Evolutionary conservation across 768 basidiomycete genomes (phyloP).

Genomic region (Lentinula guzmanii): DNA sequence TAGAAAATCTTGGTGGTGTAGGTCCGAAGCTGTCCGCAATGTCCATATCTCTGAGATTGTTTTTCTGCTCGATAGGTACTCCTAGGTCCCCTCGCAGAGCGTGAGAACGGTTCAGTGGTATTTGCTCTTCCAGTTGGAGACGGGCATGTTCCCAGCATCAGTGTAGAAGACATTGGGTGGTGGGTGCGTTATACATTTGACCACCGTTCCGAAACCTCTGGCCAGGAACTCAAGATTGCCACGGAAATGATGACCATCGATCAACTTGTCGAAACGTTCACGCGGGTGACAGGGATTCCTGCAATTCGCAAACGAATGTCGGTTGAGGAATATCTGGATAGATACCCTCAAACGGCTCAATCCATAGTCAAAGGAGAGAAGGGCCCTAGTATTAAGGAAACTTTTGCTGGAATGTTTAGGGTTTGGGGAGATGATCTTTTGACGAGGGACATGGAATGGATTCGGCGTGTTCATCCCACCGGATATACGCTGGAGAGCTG

Average conservation of each 20-base stretch:
- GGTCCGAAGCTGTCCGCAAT: conserved; percentile 4
- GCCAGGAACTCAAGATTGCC: conserved; percentile 29
- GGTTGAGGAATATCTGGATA: conserved; percentile 27
- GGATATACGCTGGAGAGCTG: conserved; percentile 31
- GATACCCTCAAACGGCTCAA: conserved; percentile 20
- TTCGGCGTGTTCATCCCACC: conserved; percentile 30
- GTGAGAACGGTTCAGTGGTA: conserved; percentile 32
- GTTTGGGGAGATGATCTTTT: conserved; percentile 38
- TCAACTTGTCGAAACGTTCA: conserved; percentile 29
- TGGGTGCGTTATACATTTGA: conserved; percentile 35
- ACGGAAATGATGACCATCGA: conserved; percentile 32
- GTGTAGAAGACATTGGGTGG: conserved; percentile 33
- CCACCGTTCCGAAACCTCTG: conserved; percentile 27
- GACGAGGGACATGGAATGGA: conserved; percentile 38
- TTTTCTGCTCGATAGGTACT: conserved; percentile 14
- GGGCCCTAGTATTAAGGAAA: conserved; percentile 28
- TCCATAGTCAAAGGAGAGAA: conserved; percentile 26
- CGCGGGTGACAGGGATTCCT: conserved; percentile 28
- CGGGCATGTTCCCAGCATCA: conserved; percentile 32
- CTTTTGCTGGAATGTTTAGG: conserved; percentile 40
- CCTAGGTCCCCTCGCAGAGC: conserved; percentile 28
- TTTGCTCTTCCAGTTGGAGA: conserved; percentile 30
- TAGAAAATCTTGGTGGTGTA: conserved; percentile 36
- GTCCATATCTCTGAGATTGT: neutral
- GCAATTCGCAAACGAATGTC: conserved; percentile 26